These are phyloP conservation scores for Sporothrix dimorphospora DNA, from an alignment of 2,329 filamentous ascomycete species.

Conservation along the genomic window DNA sequence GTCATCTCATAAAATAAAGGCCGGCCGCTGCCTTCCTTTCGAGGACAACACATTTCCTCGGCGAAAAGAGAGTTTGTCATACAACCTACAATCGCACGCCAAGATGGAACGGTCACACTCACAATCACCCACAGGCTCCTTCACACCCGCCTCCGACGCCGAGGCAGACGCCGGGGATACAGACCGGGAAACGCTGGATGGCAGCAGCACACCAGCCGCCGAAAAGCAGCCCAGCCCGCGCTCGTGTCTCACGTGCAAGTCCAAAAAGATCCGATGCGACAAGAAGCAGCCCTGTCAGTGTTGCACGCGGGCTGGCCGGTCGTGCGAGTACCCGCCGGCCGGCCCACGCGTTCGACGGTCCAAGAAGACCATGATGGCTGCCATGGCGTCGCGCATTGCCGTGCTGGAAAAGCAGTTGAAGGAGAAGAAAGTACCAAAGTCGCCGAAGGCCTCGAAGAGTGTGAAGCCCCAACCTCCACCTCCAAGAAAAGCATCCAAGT, in stretches of 20 bases:
- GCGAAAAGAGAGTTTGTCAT: not conserved
- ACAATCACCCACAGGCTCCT: not conserved
- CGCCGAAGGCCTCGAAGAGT: not conserved
- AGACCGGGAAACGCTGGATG: not conserved
- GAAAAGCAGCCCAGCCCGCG: not conserved
- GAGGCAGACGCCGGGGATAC: not conserved
- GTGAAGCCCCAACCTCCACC: too few relatives aligned
- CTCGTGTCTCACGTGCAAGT: not conserved
- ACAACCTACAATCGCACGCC: not conserved
- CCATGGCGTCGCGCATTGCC: slow-evolving; percentile 9
- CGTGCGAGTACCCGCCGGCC: slow-evolving; percentile 9
- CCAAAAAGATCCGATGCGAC: slow-evolving; percentile 14
- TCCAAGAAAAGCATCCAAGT: not conserved
- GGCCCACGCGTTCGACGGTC: not conserved
- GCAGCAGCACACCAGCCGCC: not conserved
- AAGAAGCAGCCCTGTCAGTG: not conserved
- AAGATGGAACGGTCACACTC: not conserved
- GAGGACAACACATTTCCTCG: not conserved
- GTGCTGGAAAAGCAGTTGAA: not conserved
- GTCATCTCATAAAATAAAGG: not conserved
- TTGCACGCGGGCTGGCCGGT: not conserved
- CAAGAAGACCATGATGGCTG: slow-evolving; percentile 1
- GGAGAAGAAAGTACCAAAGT: not conserved
- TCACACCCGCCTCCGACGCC: not conserved
- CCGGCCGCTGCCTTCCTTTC: not conserved